Conservation (phyloP, 345 rosid species). For the Physaria fendleri region DNA sequence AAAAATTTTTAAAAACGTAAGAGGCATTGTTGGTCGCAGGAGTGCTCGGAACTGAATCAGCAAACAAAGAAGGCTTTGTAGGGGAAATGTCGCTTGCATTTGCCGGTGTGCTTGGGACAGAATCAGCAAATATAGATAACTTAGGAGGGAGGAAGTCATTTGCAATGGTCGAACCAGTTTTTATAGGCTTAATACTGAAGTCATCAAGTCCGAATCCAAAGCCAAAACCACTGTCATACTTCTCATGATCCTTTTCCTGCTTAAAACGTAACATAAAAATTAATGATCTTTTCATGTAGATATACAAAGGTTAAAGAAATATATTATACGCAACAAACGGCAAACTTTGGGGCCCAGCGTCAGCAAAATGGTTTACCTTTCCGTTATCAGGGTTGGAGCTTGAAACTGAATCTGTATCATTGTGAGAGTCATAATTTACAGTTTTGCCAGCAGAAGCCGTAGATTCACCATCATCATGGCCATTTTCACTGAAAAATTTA, state of each 20-base stretch:
- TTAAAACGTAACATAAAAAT: background rate
- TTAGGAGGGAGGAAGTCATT: constrained; percentile 38
- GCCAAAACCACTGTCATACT: constrained; percentile 32
- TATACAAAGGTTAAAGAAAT: background rate
- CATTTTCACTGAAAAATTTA: constrained; percentile 49
- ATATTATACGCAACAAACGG: background rate
- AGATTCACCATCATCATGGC: constrained; percentile 43
- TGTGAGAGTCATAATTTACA: constrained; percentile 50
- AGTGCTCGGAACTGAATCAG: constrained; percentile 45
- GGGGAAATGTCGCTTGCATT: constrained; percentile 31
- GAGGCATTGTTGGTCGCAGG: constrained; percentile 37
- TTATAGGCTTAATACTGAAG: constrained; percentile 72
- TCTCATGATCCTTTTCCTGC: constrained; percentile 55
- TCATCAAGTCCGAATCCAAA: constrained; percentile 52
- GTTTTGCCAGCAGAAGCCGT: constrained; percentile 48
- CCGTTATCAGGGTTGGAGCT: constrained; percentile 42
- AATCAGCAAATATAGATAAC: constrained; percentile 42
- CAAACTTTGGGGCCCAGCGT: background rate
- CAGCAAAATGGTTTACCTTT: constrained; percentile 38
- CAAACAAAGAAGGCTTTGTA: constrained; percentile 38
- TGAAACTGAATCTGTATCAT: constrained; percentile 71
- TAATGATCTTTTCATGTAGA: background rate
- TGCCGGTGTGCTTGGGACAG: constrained; percentile 50
- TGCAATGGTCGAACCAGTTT: constrained; percentile 42
- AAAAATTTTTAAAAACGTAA: too few relatives aligned